phyloP scores from a whole-genome alignment of 208 protist genomes.

The Crithidia brevicula region DNA sequence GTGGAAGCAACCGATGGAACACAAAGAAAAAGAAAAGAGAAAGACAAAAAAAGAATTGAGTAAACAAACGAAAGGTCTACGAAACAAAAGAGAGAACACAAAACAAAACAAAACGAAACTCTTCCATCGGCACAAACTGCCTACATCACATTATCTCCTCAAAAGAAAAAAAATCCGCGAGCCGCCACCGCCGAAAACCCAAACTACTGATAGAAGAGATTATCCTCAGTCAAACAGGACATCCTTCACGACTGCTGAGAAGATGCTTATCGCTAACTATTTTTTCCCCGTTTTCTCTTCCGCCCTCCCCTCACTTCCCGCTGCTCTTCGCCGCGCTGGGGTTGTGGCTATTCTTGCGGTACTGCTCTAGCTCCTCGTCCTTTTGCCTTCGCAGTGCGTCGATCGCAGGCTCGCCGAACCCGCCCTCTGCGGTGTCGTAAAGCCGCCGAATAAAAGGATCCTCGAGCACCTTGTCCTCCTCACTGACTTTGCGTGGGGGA shows the following conservation, averaged over 20 bases:
- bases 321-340: slow-evolving; percentile 4
- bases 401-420: slow-evolving; percentile 80
- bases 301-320: neutral
- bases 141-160: no score
- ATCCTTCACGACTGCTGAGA: no score
- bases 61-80: neutral
- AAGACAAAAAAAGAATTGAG: neutral
- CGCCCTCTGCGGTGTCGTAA: slow-evolving; percentile 68
- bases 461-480: slow-evolving; percentile 45
- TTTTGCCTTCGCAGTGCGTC: slow-evolving; percentile 87
- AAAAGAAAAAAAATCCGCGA: slow-evolving; percentile 30
- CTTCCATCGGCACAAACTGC: no score
- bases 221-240: no score
- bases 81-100: slow-evolving; percentile 12
- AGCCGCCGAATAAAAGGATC: slow-evolving; percentile 69
- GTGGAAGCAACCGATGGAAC: no score
- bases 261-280: no score
- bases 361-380: slow-evolving; percentile 90
- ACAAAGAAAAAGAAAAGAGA: neutral
- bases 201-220: no score
- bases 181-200: no score
- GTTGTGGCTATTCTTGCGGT: slow-evolving; percentile 47
- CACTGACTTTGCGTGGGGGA: slow-evolving; percentile 44
- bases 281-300: neutral
- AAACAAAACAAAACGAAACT: slow-evolving; percentile 16